Evolutionary conservation across 2,329 filamentous ascomycete genomes (phyloP), one percentile per base, ranked within the genome.

Genomic region (Annulohypoxylon truncatum): DNA sequence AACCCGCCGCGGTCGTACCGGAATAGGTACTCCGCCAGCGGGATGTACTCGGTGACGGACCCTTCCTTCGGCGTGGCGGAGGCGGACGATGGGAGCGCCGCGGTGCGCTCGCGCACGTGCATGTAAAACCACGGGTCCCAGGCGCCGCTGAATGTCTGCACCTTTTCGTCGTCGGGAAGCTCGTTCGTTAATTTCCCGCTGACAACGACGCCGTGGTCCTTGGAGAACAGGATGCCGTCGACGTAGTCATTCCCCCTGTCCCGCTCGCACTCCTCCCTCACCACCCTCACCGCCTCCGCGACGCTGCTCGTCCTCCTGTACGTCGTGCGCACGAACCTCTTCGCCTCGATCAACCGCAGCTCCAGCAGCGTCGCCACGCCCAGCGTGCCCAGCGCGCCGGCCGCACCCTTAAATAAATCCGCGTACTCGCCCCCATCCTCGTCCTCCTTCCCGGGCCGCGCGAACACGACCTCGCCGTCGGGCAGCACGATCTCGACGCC

Each of bases 111-210:
- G 72, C 85, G 80, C 15, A 87, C 91, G 74, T 93, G 91, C 64
- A 94, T 82, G 75, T 93, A 94, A 77, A 89, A 93, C 92, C 92
- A 94, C 1, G 90, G 89, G 73, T 94, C 91, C 71, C 82, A 81
- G 3, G 89, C 82, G 28, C 84, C 80, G 73, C 81, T 85, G 48
- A 88, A 78, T 1, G 76, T 77, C 61, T 69, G 73, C 10, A 73
- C 59, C 64, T 51, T 71, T 24, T 68, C 70, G 13, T 70, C 75
- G 2, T 73, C 56, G 4, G 82, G 83, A 22, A 81, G 78, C 4
- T 84, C 81, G 70, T 92, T 82, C 0, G 85, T 87, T 73, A 92
- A 79, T 61, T 81, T 80, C 2, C 91, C 91, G 4, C 86, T 87
- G 76, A 92, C 84, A 67, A 93, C 79, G n/a, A 90, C 87, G 24